A percentile compares a stretch with the other conserved stretches of the same genome.
Conservation (phyloP, 495 filamentous ascomycete species). For the Lindgomyces ingoldianus region DNA sequence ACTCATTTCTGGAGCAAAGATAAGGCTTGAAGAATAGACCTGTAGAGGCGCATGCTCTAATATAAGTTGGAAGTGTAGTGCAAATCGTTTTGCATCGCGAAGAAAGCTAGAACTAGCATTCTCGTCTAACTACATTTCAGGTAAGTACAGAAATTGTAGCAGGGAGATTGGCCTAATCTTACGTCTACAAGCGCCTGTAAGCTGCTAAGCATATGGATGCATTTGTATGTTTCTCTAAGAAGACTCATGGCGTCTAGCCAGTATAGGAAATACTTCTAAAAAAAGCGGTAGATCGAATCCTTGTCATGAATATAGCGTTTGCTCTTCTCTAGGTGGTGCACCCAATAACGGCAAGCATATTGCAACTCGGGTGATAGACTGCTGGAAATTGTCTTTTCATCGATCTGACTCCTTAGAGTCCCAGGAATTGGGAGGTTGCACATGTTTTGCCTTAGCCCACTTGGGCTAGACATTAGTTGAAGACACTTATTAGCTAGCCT, state of each 20-base stretch:
- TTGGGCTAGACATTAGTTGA: slow-evolving; percentile 33
- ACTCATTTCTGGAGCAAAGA: slow-evolving; percentile 44
- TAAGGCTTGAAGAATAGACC: slow-evolving; percentile 40
- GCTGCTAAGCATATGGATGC: background rate
- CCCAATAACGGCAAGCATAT: slow-evolving; percentile 48
- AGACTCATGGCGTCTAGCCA: slow-evolving; percentile 50
- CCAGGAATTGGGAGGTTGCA: slow-evolving; percentile 42
- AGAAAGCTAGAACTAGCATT: slow-evolving; percentile 35
- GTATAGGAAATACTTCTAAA: slow-evolving; percentile 49
- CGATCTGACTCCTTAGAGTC: slow-evolving; percentile 29
- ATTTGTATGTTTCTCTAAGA: slow-evolving; percentile 31
- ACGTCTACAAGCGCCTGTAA: background rate
- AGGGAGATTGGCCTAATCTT: background rate
- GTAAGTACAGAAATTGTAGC: background rate
- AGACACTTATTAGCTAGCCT: slow-evolving; percentile 43
- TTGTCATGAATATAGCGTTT: slow-evolving; percentile 29
- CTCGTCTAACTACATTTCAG: background rate
- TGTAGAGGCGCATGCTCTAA: slow-evolving; percentile 40
- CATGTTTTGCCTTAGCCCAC: slow-evolving; percentile 44
- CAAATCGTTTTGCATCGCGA: slow-evolving; percentile 46
- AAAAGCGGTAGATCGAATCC: slow-evolving; percentile 41
- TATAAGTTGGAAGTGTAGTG: slow-evolving; percentile 33
- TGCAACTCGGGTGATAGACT: slow-evolving; percentile 46
- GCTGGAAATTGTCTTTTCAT: slow-evolving; percentile 48
- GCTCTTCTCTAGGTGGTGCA: slow-evolving; percentile 48